A percentile compares a stretch with the other conserved stretches of the same genome.
These are phyloP conservation scores for Penicillium sp. DNA, from an alignment of 2,329 filamentous ascomycete species.

Conservation along the genomic window DNA sequence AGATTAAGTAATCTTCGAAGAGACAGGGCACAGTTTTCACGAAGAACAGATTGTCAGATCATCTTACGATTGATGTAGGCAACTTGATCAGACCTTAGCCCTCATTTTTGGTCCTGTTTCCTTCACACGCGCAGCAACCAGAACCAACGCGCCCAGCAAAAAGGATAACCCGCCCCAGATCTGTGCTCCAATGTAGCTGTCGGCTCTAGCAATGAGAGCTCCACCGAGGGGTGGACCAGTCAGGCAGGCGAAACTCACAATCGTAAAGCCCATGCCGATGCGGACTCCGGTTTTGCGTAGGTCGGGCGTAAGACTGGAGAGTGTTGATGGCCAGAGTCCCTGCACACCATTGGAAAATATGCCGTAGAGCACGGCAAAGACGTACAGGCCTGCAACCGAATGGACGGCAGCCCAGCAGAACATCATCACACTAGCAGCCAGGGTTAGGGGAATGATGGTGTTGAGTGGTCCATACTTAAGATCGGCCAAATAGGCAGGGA, in stretches of 20 bases:
- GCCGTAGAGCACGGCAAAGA: slow-evolving; percentile 46
- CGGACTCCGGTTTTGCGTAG: slow-evolving; percentile 14
- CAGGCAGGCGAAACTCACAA: slow-evolving; percentile 47
- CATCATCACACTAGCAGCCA: slow-evolving; percentile 50
- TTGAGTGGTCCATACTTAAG: slow-evolving; percentile 56
- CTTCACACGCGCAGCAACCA: slow-evolving; percentile 11
- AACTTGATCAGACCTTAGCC: slow-evolving; percentile 9
- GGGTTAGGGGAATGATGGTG: slow-evolving; percentile 53
- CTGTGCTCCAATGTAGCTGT: slow-evolving; percentile 49
- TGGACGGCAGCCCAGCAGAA: slow-evolving; percentile 59
- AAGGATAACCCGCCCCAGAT: slow-evolving; percentile 41
- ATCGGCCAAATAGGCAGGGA: slow-evolving; percentile 57
- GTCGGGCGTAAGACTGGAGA: slow-evolving; percentile 15
- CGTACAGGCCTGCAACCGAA: slow-evolving; percentile 39
- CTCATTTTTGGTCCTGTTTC: slow-evolving; percentile 9
- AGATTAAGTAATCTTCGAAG: too few relatives aligned
- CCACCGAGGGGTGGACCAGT: slow-evolving; percentile 51
- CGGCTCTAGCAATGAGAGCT: slow-evolving; percentile 44
- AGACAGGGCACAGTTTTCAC: not conserved
- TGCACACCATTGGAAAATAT: slow-evolving; percentile 26
- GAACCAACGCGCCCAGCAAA: slow-evolving; percentile 12
- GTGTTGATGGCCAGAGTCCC: slow-evolving; percentile 14
- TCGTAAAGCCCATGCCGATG: slow-evolving; percentile 43
- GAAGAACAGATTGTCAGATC: not conserved
- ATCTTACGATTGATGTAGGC: not conserved